A percentile compares a stretch with the other conserved stretches of the same genome.
Conservation (phyloP, 768 basidiomycete genomes). For the Pholiota molesta region DNA sequence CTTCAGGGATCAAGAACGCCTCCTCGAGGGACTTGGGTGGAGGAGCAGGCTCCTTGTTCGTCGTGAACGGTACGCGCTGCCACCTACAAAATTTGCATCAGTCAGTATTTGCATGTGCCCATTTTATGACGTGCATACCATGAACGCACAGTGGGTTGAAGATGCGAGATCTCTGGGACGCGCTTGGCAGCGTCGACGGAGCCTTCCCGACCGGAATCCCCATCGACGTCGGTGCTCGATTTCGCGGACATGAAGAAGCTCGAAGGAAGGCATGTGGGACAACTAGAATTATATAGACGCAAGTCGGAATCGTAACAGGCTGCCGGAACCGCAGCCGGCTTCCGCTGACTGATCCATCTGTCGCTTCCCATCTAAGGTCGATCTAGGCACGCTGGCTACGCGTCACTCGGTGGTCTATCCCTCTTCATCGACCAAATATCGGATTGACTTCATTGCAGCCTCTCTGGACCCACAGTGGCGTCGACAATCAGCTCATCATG, state of each 20-base stretch:
- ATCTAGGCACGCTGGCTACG: no score
- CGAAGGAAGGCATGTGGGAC: conserved; percentile 3
- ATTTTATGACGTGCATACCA: conserved; percentile 10
- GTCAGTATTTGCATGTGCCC: background rate
- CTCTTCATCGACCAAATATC: background rate
- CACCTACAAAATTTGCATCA: conserved; percentile 19
- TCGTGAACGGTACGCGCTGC: conserved; percentile 41
- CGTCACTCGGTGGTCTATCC: background rate
- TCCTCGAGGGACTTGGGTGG: conserved; percentile 55
- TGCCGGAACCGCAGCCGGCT: background rate
- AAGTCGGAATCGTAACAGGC: background rate
- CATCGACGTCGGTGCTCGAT: background rate
- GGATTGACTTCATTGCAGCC: background rate
- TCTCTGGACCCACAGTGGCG: background rate
- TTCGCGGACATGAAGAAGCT: background rate
- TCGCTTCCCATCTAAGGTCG: background rate
- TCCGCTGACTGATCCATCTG: background rate
- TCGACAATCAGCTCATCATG: background rate
- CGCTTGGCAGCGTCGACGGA: conserved; percentile 3
- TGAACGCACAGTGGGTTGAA: conserved; percentile 1
- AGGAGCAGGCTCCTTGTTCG: conserved; percentile 41
- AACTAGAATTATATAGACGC: background rate
- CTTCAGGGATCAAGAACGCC: conserved; percentile 66
- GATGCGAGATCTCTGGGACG: background rate
- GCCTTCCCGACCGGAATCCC: conserved; percentile 4